Conservation (phyloP, 345 rosid species). For the Dipteronia sinensis region DNA sequence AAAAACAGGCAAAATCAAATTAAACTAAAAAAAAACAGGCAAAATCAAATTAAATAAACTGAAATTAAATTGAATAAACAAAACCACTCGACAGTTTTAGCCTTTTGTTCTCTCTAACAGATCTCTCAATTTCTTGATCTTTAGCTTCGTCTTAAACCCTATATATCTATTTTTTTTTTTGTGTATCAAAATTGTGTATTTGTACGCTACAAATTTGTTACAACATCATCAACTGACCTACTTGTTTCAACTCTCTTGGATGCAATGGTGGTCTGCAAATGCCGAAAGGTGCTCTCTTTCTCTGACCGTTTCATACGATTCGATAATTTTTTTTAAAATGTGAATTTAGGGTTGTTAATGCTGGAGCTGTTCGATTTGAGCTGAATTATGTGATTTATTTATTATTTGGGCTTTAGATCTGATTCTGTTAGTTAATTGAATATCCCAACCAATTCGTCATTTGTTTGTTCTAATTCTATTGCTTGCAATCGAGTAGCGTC, state of each 20-base stretch:
- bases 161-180: neutral
- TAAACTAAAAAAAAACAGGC: neutral
- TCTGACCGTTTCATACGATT: neutral
- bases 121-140: slow-evolving; percentile 10
- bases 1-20: neutral
- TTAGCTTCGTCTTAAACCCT: slow-evolving; percentile 26
- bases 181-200: neutral
- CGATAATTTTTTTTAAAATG: neutral
- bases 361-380: neutral
- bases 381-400: slow-evolving; percentile 15
- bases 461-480: neutral
- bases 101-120: neutral
- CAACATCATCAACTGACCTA: slow-evolving; percentile 26
- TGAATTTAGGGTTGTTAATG: neutral
- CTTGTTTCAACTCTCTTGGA: slow-evolving; percentile 16
- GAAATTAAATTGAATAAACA: neutral
- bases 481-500: neutral
- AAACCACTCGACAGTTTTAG: neutral
- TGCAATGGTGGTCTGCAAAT: slow-evolving; percentile 94
- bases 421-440: neutral
- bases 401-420: slow-evolving; percentile 25
- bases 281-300: slow-evolving; percentile 63
- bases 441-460: neutral
- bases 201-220: neutral
- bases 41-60: neutral